phyloP scores from a whole-genome alignment of 2,329 filamentous ascomycete genomes.

The Amauroascus niger region DNA sequence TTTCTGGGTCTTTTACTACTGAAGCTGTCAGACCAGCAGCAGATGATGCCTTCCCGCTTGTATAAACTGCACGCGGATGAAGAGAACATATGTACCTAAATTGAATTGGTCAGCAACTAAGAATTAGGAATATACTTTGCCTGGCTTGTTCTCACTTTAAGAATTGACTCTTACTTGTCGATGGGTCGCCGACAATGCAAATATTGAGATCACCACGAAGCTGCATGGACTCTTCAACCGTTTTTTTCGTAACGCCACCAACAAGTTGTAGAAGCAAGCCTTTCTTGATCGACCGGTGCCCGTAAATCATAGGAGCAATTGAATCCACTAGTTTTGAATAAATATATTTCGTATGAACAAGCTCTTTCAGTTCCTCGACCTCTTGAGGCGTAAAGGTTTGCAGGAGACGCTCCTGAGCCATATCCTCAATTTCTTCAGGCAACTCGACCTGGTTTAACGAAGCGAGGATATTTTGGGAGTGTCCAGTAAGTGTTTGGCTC shows the following conservation, averaged over 20 bases:
- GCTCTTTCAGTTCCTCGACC: constrained; percentile 79
- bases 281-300: constrained; percentile 96
- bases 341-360: constrained; percentile 94
- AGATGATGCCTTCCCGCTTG: constrained; percentile 92
- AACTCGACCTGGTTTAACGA: constrained; percentile 66
- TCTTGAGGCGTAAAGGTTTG: constrained; percentile 76
- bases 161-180: constrained; percentile 95
- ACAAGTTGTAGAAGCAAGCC: constrained; percentile 87
- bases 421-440: constrained; percentile 65
- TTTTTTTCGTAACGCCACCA: constrained; percentile 88
- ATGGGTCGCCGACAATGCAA: constrained; percentile 93
- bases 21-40: constrained; percentile 95
- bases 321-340: constrained; percentile 88
- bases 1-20: constrained; percentile 96
- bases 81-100: constrained; percentile 79
- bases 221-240: constrained; percentile 78
- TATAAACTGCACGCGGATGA: constrained; percentile 93
- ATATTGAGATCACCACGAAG: constrained; percentile 97
- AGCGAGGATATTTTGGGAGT: constrained; percentile 73
- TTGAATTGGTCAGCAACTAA: neutral
- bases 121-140: neutral
- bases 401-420: constrained; percentile 78
- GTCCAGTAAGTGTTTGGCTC: constrained; percentile 58
- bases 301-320: constrained; percentile 92
- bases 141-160: constrained; percentile 51